phyloP scores from a whole-genome alignment of 768 basidiomycete species.

The Arthromyces matolae region DNA sequence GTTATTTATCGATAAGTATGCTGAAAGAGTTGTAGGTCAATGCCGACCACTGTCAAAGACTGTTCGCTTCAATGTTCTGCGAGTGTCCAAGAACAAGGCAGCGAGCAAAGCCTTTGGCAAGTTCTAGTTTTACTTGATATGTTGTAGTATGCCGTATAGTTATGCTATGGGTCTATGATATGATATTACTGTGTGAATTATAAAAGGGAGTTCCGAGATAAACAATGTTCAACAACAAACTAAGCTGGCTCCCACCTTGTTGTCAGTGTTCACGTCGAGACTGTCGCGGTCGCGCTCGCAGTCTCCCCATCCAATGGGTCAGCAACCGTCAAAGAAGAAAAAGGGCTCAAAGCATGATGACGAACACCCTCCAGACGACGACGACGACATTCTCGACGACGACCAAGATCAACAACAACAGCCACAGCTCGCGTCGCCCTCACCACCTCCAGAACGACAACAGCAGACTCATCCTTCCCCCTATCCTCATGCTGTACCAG shows the following conservation, averaged over 20 bases:
- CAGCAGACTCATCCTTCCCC: constrained; percentile 25
- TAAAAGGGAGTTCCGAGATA: too few relatives aligned
- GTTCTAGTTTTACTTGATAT: constrained; percentile 50
- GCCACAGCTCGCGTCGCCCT: constrained; percentile 34
- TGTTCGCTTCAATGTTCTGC: constrained; percentile 97
- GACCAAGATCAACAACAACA: constrained; percentile 18
- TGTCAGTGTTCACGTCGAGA: constrained; percentile 72
- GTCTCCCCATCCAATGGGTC: constrained; percentile 80
- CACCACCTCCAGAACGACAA: constrained; percentile 26
- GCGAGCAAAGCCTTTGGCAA: constrained; percentile 89
- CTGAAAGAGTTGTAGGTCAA: constrained; percentile 58
- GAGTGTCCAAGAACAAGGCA: constrained; percentile 93
- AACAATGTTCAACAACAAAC: constrained; percentile 20
- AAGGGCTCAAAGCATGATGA: constrained; percentile 71
- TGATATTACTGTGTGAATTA: too few relatives aligned
- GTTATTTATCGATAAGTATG: constrained; percentile 1
- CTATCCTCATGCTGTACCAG: constrained; percentile 34
- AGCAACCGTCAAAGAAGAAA: constrained; percentile 79
- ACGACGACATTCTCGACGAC: constrained; percentile 37
- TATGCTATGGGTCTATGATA: too few relatives aligned
- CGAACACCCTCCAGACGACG: constrained; percentile 42
- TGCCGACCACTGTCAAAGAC: constrained; percentile 99
- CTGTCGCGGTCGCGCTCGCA: constrained; percentile 69
- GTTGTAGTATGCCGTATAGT: not conserved
- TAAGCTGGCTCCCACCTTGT: constrained; percentile 80